Evolutionary conservation across 2,329 filamentous ascomycete species (phyloP), one percentile per base, ranked within the genome.

Genomic region (Paraconiothyrium brasiliense): DNA sequence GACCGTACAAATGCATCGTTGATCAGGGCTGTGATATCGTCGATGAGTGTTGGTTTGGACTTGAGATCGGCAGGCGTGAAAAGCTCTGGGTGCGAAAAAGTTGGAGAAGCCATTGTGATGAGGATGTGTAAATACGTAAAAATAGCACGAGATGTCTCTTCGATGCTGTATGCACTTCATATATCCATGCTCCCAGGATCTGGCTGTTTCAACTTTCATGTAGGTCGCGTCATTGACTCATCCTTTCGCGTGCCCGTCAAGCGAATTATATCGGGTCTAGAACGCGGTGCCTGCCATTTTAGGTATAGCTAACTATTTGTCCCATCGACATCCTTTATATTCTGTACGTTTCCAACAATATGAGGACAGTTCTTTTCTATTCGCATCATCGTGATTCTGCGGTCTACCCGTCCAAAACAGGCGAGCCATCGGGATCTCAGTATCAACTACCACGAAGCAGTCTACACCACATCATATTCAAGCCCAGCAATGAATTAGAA

Each of bases 1-100:
- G 50, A 54, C 1, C 50, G 35, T 32, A 14, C n/a, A 22, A 54
- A 54, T 1, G 35, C 50, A 43, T 54, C 50, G 50, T 54, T 54
- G 22, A 41, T 30, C 22, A 54, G 30, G 11, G 32, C 35, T 22
- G 24, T 41, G 10, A 54, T 54, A 30, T 27, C 35, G 13, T 54
- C 35, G 11, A 43, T 13, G 8, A 54, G 27, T 30, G 35, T 8
- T 43, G 50, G 35, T 41, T 6, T 41, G 20, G 35, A n/a, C 35
- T 30, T 30, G 11, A 54, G 35, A n/a, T 43, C 24, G 35, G 35
- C 35, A 32, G 50, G 24, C 22, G 35, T 41, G 50, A 54, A 54
- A 10, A 54, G 22, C 2, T 11, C 41, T 32, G 50, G 50, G n/a
- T 22, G 20, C 22, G 50, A 54, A 24, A 54, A 41, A 3, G 4